Evolutionary conservation across 1,284 basidiomycete species (phyloP), one percentile per base, ranked within the genome.

Genomic region (Nidula niveotomentosa): DNA sequence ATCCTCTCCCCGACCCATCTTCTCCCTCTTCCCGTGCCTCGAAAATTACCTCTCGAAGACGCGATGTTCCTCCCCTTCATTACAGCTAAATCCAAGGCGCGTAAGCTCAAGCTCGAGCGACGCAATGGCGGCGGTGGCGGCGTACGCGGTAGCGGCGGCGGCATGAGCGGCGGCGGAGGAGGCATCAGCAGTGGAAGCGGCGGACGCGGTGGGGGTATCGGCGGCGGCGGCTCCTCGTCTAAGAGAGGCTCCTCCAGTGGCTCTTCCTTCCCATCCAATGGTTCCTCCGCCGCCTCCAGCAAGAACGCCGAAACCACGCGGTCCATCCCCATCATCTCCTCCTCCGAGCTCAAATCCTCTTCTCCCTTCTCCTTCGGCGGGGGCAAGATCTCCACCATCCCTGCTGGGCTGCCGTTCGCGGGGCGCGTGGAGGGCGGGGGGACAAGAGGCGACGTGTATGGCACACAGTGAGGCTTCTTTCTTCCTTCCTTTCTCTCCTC

Each of bases 401-500:
- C 69, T 7, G 60, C 68, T 10, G 71, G 71, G 5, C 62, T 64
- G 48, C 53, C 58, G 0, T 76, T 76, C 50, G 65, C 71, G 9
- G 73, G 72, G 5, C 62, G 73, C 10, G 51, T 55, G 12, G 62
- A 59, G 7, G 73, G 73, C 10, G 71, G 73, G 8, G 73, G 67
- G 18, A 70, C 67, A 3, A 63, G 73, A 44, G 50, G 39, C 30
- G 62, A 72, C 51, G 63, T 76, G 23, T 75, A 62, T 58, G 75
- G 75, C 7, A 67, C 62, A 0, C 58, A 60, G 74, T 72, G 36
- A 36, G 69, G 15, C 23, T 33, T 35, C 18, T 45, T 30, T 3
- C 8, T 8, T 51, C 10, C 13, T 3, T 9, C 17, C 1, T 50
- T 49, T 45, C 7, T 1, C 23, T 7, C 6, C n/a, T 10, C n/a